Evolutionary conservation across 2,329 filamentous ascomycete species (phyloP).

Genomic region (Didymella arachidicola): DNA sequence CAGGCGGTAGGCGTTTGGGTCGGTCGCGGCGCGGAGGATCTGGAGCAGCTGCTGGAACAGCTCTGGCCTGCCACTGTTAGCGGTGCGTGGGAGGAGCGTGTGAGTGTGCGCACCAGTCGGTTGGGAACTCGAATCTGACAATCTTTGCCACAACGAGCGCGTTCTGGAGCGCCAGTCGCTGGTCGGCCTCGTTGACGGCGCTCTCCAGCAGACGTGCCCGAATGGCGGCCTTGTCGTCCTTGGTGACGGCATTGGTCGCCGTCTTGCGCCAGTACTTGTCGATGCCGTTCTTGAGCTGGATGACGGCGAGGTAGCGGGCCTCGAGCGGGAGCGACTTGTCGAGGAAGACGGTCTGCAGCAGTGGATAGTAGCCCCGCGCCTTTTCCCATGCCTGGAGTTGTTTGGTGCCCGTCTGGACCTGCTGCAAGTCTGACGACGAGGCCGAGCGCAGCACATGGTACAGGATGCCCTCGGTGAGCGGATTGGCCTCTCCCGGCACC

Average conservation of each 20-base stretch:
- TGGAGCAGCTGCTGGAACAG: constrained; percentile 54
- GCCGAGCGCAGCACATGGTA: constrained; percentile 59
- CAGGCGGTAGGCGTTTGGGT: constrained; percentile 64
- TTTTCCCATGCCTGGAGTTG: constrained; percentile 62
- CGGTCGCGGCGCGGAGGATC: constrained; percentile 66
- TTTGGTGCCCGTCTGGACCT: constrained; percentile 61
- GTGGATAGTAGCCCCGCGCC: constrained; percentile 56
- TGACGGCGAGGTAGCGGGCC: constrained; percentile 86
- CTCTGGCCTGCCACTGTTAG: constrained; percentile 45
- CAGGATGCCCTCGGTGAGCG: constrained; percentile 58
- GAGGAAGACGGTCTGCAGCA: constrained; percentile 75
- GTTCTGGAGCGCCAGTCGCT: constrained; percentile 82
- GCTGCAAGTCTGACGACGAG: constrained; percentile 56
- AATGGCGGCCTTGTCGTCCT: constrained; percentile 78
- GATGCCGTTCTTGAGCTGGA: constrained; percentile 95
- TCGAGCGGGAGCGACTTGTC: constrained; percentile 78
- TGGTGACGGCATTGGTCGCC: constrained; percentile 70
- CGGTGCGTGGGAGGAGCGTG: not conserved
- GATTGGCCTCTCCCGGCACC: constrained; percentile 79
- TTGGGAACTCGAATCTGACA: constrained; percentile 85
- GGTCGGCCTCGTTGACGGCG: constrained; percentile 78
- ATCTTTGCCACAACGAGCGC: constrained; percentile 88
- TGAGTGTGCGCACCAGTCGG: constrained; percentile 71
- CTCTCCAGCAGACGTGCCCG: constrained; percentile 77
- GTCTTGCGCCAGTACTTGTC: constrained; percentile 92